phyloP scores from a whole-genome alignment of 1,284 basidiomycete species.

The Irpex sp. region DNA sequence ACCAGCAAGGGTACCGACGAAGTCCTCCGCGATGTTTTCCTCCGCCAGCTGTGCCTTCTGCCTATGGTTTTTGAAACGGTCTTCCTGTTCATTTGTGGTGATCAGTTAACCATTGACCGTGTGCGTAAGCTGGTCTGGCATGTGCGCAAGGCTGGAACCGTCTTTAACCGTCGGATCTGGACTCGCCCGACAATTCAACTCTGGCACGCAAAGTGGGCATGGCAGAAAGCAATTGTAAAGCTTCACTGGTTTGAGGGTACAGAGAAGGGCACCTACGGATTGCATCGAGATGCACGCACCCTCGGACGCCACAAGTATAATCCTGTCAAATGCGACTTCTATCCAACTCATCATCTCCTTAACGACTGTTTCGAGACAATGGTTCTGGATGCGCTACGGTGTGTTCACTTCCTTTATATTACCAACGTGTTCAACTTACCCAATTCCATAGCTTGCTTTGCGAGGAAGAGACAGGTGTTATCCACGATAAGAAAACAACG shows the following conservation, averaged over 20 bases:
- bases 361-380: not conserved
- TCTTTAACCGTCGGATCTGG: not conserved
- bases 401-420: not conserved
- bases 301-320: conserved; percentile 1
- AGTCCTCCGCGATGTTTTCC: not conserved
- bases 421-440: not conserved
- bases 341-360: not conserved
- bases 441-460: not conserved
- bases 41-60: not conserved
- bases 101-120: conserved; percentile 1
- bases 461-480: not conserved
- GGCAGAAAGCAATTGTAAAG: not conserved
- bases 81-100: not conserved
- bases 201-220: not conserved
- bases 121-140: not conserved
- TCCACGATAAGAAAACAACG: not conserved
- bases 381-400: not conserved
- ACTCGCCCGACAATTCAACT: not conserved
- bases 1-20: not conserved
- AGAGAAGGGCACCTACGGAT: not conserved
- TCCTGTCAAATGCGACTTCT: conserved; percentile 5
- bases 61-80: not conserved
- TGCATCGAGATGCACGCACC: not conserved
- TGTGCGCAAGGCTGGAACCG: not conserved
- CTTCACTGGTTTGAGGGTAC: not conserved